A percentile compares a stretch with the other conserved stretches of the same genome.
phyloP scores from a whole-genome alignment of 495 filamentous ascomycete species.

The Hypoxylon fragiforme region DNA sequence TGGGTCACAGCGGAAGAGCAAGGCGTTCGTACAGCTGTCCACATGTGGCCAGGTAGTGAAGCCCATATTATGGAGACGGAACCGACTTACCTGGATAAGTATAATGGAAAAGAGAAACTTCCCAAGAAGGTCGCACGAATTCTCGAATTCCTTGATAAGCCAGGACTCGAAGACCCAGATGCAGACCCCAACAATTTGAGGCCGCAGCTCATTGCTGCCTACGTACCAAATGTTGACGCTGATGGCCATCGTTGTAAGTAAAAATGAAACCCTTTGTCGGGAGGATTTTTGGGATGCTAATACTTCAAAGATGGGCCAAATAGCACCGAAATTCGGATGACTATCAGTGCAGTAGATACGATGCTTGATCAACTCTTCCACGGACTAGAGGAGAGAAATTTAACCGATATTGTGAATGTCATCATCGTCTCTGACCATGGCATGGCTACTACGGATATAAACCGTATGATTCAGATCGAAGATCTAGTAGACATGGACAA shows the following conservation, averaged over 20 bases:
- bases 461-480: slow-evolving; percentile 89
- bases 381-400: slow-evolving; percentile 77
- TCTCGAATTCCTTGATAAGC: slow-evolving; percentile 78
- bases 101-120: slow-evolving; percentile 74
- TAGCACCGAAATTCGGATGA: slow-evolving; percentile 80
- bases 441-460: slow-evolving; percentile 87
- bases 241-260: no score
- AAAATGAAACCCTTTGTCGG: no score
- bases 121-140: slow-evolving; percentile 75
- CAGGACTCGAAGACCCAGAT: slow-evolving; percentile 59
- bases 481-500: slow-evolving; percentile 75
- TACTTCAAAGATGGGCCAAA: slow-evolving; percentile 87
- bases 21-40: slow-evolving; percentile 75
- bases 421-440: slow-evolving; percentile 98
- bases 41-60: slow-evolving; percentile 99
- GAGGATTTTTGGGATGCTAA: no score
- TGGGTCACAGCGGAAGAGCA: slow-evolving; percentile 89
- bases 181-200: slow-evolving; percentile 49
- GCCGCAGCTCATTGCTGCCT: slow-evolving; percentile 90
- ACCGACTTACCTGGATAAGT: slow-evolving; percentile 79
- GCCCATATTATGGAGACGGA: slow-evolving; percentile 69
- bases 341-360: slow-evolving; percentile 72
- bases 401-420: slow-evolving; percentile 90
- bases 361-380: slow-evolving; percentile 77
- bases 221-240: slow-evolving; percentile 87